phyloP scores from a whole-genome alignment of 192 early-diverging fungal genomes.

The Dissophora ornata region DNA sequence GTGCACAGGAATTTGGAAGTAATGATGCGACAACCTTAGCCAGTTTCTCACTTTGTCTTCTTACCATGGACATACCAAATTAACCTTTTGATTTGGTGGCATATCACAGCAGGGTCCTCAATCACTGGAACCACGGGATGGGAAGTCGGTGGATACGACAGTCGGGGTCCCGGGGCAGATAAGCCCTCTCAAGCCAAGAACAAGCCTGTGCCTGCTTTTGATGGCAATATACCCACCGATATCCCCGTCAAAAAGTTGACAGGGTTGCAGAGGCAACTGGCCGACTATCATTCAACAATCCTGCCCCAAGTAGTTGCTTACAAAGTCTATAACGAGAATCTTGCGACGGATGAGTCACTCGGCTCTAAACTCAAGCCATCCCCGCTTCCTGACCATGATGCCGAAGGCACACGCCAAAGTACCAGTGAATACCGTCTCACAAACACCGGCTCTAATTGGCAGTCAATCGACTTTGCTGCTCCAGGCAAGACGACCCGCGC shows the following conservation, averaged over 20 bases:
- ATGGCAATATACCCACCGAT: background rate
- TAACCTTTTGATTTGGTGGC: no score
- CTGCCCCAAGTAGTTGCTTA: conserved; percentile 31
- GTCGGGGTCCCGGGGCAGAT: no score
- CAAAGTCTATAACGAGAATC: conserved; percentile 24
- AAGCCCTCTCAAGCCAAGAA: no score
- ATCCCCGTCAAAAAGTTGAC: conserved; percentile 18
- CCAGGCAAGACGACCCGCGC: background rate
- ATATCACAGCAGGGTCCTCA: no score
- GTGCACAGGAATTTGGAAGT: no score
- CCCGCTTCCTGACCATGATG: background rate
- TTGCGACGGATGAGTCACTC: conserved; percentile 1
- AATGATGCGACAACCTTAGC: no score
- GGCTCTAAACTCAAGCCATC: conserved; percentile 1
- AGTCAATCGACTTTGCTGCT: background rate
- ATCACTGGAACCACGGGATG: conserved; percentile 7
- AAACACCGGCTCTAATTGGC: background rate
- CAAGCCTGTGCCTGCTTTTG: no score
- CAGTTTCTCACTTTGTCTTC: no score
- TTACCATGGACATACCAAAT: no score
- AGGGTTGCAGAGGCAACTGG: conserved; percentile 43
- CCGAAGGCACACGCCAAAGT: background rate
- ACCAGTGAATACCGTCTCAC: background rate
- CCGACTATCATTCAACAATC: conserved; percentile 29
- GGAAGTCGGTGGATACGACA: conserved; percentile 22